A percentile compares a stretch with the other conserved stretches of the same genome.
phyloP scores from a whole-genome alignment of 2,329 filamentous ascomycete genomes.

The Lasiodiplodia citricola region DNA sequence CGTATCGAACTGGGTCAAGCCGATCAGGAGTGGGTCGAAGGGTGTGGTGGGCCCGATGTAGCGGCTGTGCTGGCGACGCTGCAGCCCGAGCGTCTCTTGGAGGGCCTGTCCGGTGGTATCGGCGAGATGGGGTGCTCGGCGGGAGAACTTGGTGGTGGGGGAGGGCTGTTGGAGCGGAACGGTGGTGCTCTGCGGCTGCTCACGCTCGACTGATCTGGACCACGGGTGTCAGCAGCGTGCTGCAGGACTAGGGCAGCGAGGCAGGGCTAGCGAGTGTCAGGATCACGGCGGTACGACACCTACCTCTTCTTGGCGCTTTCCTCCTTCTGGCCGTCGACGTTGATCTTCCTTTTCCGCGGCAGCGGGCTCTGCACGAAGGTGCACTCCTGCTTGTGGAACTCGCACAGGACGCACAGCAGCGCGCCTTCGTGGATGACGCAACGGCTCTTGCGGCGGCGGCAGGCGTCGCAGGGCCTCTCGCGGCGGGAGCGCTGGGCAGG shows the following conservation, averaged over 20 bases:
- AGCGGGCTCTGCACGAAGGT: constrained; percentile 78
- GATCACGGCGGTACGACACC: constrained; percentile 37
- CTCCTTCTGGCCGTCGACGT: constrained; percentile 66
- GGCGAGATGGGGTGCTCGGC: constrained; percentile 32
- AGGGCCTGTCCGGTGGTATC: constrained; percentile 43
- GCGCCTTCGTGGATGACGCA: constrained; percentile 81
- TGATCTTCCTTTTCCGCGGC: constrained; percentile 79
- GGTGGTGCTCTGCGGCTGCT: constrained; percentile 32
- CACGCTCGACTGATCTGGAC: constrained; percentile 43
- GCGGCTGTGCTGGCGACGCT: constrained; percentile 78
- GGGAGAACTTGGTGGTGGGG: constrained; percentile 29
- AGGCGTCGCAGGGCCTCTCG: constrained; percentile 65
- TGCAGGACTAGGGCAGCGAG: not conserved
- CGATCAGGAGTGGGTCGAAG: constrained; percentile 82
- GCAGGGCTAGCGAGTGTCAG: not conserved
- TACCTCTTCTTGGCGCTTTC: constrained; percentile 73
- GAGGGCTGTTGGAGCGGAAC: constrained; percentile 34
- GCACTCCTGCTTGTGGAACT: constrained; percentile 78
- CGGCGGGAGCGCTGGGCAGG: constrained; percentile 45
- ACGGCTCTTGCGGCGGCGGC: constrained; percentile 73
- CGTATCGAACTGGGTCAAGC: constrained; percentile 78
- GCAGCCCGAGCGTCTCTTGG: constrained; percentile 68
- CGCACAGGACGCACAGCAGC: constrained; percentile 74
- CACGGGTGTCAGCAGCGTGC: constrained; percentile 23
- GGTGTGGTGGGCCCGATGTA: constrained; percentile 84